These are phyloP conservation scores for Penicillium sp. DNA, from an alignment of 2,329 filamentous ascomycete genomes.

Conservation along the genomic window DNA sequence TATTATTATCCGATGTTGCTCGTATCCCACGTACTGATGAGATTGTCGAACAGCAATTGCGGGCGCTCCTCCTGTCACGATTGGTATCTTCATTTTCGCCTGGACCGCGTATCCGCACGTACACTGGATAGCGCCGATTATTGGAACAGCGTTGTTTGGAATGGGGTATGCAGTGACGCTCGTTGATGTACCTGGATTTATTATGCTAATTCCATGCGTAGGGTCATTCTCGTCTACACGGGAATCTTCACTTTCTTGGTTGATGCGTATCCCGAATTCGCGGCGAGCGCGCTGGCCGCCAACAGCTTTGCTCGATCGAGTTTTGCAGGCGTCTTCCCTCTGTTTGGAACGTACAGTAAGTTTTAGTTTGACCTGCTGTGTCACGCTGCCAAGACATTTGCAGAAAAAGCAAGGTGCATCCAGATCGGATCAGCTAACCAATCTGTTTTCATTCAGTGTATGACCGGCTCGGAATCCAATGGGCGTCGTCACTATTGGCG, in stretches of 20 bases:
- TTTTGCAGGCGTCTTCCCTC: constrained; percentile 74
- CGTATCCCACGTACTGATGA: not conserved
- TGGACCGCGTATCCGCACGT: constrained; percentile 74
- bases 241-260: constrained; percentile 88
- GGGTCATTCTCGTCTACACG: constrained; percentile 72
- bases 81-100: constrained; percentile 82
- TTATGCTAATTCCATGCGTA: constrained; percentile 33
- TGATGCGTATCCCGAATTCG: constrained; percentile 49
- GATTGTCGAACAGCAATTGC: constrained; percentile 48
- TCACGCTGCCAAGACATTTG: not conserved
- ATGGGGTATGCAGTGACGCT: constrained; percentile 53
- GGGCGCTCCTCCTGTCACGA: constrained; percentile 73
- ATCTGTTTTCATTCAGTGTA: constrained; percentile 35
- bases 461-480: constrained; percentile 43
- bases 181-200: constrained; percentile 24
- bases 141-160: constrained; percentile 69
- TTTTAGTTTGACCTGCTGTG: not conserved
- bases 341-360: constrained; percentile 61
- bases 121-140: constrained; percentile 72
- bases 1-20: not conserved
- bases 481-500: constrained; percentile 43
- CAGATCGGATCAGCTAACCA: not conserved
- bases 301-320: constrained; percentile 75
- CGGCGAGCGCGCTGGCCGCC: constrained; percentile 66
- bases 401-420: not conserved